Percentiles rank a stretch among this genome's conserved stretches.
Conservation (phyloP, 2,329 filamentous ascomycete species). For the Penicillium aurantiogriseum region DNA sequence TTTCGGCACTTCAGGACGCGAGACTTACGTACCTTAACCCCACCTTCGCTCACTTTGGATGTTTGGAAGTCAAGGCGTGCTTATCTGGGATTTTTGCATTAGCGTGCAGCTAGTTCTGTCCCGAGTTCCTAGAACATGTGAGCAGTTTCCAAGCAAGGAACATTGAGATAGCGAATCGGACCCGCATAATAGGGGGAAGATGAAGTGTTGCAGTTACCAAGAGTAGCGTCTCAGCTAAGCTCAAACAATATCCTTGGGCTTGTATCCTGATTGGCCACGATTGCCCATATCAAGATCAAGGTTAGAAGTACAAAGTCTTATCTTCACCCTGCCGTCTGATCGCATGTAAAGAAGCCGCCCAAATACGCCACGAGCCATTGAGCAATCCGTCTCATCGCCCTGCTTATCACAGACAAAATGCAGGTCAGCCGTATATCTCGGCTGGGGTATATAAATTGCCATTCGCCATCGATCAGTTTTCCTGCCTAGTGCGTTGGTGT, state of each 20-base stretch:
- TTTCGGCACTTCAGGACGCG: background rate
- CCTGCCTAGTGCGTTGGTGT: background rate
- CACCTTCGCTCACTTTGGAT: background rate
- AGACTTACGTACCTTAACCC: background rate
- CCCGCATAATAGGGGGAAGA: background rate
- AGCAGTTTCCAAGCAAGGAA: background rate
- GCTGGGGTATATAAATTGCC: background rate
- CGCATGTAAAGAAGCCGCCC: background rate
- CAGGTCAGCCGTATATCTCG: background rate
- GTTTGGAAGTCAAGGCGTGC: background rate
- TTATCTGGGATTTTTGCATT: background rate
- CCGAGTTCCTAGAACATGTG: background rate
- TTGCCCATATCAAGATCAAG: background rate
- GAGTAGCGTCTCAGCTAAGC: background rate
- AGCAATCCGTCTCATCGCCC: background rate
- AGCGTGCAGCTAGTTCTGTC: background rate
- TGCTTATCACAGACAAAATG: background rate
- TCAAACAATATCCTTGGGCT: background rate
- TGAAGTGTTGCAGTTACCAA: background rate
- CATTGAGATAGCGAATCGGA: background rate
- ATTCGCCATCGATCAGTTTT: background rate
- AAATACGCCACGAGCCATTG: background rate
- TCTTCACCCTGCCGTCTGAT: conserved; percentile 1
- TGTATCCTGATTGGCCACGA: background rate
- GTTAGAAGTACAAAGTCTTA: background rate